A percentile compares a stretch with the other conserved stretches of the same genome.
phyloP scores from a whole-genome alignment of 1,284 basidiomycete species.

The Dichomitus squalens region DNA sequence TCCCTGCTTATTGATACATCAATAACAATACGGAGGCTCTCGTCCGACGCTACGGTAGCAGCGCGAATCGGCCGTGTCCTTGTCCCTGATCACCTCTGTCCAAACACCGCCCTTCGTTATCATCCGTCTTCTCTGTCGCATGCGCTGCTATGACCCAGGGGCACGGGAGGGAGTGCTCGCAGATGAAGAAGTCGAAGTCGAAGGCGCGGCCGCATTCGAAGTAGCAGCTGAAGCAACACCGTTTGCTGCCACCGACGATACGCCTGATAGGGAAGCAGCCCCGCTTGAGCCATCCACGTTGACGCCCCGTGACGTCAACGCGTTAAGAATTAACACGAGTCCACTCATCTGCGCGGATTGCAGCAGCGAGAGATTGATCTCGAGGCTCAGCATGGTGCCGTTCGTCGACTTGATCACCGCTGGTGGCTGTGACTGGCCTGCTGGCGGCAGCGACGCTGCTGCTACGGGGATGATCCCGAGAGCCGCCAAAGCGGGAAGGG shows the following conservation, averaged over 20 bases:
- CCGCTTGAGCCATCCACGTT: slow-evolving; percentile 23
- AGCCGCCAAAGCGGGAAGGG: slow-evolving; percentile 65
- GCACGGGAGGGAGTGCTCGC: not conserved
- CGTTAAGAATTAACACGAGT: slow-evolving; percentile 68
- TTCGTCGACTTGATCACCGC: slow-evolving; percentile 70
- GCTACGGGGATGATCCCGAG: slow-evolving; percentile 76
- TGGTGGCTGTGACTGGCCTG: slow-evolving; percentile 62
- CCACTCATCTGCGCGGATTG: slow-evolving; percentile 75
- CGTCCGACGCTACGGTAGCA: not conserved
- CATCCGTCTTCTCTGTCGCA: not conserved
- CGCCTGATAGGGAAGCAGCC: not conserved
- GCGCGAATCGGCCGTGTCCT: not conserved
- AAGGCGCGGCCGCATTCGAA: slow-evolving; percentile 3
- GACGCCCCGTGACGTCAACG: slow-evolving; percentile 45
- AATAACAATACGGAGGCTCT: slow-evolving; percentile 21
- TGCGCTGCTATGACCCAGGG: not conserved
- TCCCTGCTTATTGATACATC: slow-evolving; percentile 15
- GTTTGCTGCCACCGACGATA: not conserved
- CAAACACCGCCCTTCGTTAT: slow-evolving; percentile 3
- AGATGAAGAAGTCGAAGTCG: slow-evolving; percentile 10
- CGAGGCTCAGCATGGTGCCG: slow-evolving; percentile 69
- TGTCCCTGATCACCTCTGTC: slow-evolving; percentile 13
- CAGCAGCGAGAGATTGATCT: slow-evolving; percentile 72
- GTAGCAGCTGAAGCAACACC: slow-evolving; percentile 2
- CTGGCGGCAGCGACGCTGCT: slow-evolving; percentile 52